Evolutionary conservation across 768 basidiomycete genomes (phyloP).

Genomic region (Lentinus brumalis): DNA sequence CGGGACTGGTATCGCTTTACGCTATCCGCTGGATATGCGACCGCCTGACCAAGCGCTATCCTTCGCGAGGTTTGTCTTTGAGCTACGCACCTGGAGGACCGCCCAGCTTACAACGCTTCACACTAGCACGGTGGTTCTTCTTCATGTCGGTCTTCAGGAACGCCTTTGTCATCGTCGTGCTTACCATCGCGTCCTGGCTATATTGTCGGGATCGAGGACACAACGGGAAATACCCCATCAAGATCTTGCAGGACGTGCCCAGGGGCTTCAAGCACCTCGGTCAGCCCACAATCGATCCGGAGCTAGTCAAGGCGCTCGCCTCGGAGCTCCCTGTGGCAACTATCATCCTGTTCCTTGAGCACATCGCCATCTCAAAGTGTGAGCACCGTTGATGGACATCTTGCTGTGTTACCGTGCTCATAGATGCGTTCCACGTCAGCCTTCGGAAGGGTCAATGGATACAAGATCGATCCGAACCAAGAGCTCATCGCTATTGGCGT

Average conservation of each 20-base stretch:
- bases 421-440: constrained; percentile 44
- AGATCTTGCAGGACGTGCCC: constrained; percentile 80
- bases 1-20: constrained; percentile 72
- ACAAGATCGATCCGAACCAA: constrained; percentile 91
- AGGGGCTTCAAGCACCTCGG: constrained; percentile 71
- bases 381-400: constrained; percentile 29
- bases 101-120: neutral
- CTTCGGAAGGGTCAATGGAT: constrained; percentile 90
- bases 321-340: constrained; percentile 79
- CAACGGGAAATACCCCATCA: constrained; percentile 76
- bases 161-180: constrained; percentile 82
- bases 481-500: constrained; percentile 96
- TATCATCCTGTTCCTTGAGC: constrained; percentile 87
- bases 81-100: constrained; percentile 3
- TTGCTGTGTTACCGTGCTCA: neutral
- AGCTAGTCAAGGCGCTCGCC: constrained; percentile 65
- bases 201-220: constrained; percentile 65
- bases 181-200: constrained; percentile 86
- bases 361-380: constrained; percentile 95
- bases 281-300: constrained; percentile 43
- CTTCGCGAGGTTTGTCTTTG: constrained; percentile 6
- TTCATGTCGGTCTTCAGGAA: constrained; percentile 75
- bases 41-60: constrained; percentile 31
- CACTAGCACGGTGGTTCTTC: constrained; percentile 66
- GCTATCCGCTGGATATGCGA: constrained; percentile 62